Percentiles rank a stretch among this genome's conserved stretches.
Conservation (phyloP, 2,329 filamentous ascomycete species). For the Fonsecaea monophora region DNA sequence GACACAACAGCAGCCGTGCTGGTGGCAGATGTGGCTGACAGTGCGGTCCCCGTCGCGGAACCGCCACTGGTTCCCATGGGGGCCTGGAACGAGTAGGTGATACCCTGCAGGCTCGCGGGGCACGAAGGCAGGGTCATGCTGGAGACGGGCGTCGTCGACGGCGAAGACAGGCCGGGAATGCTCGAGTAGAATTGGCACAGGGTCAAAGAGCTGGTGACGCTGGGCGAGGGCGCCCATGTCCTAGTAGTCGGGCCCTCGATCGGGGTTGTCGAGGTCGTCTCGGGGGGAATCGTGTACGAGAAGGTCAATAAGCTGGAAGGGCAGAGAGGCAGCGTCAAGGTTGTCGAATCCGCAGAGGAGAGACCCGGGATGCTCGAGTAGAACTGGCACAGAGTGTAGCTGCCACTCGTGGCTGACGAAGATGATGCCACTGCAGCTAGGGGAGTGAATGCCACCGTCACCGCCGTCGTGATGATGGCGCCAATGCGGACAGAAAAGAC, state of each 20-base stretch:
- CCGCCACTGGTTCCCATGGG: neutral
- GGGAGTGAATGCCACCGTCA: neutral
- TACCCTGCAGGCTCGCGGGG: neutral
- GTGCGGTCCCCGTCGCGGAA: neutral
- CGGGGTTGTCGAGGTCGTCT: neutral
- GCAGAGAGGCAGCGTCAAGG: slow-evolving; percentile 2
- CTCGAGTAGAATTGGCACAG: slow-evolving; percentile 2
- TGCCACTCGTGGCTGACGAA: neutral
- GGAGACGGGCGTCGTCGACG: neutral
- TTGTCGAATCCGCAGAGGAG: neutral
- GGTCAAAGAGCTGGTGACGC: neutral
- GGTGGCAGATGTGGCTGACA: neutral
- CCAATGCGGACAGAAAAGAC: neutral
- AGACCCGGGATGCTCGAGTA: neutral
- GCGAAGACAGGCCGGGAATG: neutral
- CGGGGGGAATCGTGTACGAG: neutral
- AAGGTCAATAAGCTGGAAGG: slow-evolving; percentile 3
- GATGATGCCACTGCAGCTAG: neutral
- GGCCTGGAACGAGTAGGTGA: neutral
- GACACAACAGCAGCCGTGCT: neutral
- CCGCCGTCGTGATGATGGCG: neutral
- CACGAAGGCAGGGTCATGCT: slow-evolving; percentile 1
- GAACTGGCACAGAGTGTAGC: neutral
- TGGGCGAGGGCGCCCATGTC: neutral
- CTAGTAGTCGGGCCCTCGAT: neutral